A percentile compares a stretch with the other conserved stretches of the same genome.
Evolutionary conservation across 345 rosid genomes (phyloP).

Genomic region (Eutrema yunnanense): DNA sequence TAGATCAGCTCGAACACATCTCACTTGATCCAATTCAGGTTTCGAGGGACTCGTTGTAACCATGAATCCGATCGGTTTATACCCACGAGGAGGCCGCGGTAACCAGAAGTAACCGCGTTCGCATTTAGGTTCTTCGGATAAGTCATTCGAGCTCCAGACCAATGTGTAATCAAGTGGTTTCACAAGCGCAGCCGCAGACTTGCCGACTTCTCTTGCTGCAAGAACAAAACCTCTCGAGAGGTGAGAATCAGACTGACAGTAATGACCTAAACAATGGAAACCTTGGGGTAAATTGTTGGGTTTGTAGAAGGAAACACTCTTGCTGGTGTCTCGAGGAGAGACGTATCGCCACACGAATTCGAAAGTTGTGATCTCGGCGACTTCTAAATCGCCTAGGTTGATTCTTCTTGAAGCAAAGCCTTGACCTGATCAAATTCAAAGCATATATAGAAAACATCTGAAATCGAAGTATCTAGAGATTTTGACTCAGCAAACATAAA

Average conservation of each 20-base stretch:
- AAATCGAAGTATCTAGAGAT: background rate
- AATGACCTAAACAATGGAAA: slow-evolving; percentile 63
- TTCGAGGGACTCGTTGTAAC: slow-evolving; percentile 51
- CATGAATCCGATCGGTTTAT: slow-evolving; percentile 55
- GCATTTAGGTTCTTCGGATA: slow-evolving; percentile 20
- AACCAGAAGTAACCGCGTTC: slow-evolving; percentile 74
- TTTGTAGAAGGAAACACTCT: slow-evolving; percentile 56
- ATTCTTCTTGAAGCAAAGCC: slow-evolving; percentile 71
- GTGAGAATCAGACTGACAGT: slow-evolving; percentile 46
- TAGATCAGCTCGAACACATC: slow-evolving; percentile 72
- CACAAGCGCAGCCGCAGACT: slow-evolving; percentile 45
- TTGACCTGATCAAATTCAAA: slow-evolving; percentile 35
- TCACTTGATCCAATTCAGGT: slow-evolving; percentile 61
- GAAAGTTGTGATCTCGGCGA: slow-evolving; percentile 43
- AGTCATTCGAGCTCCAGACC: slow-evolving; percentile 71
- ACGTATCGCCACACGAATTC: slow-evolving; percentile 58
- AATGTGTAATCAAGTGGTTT: slow-evolving; percentile 61
- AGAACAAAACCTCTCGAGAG: slow-evolving; percentile 66
- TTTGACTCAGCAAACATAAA: too few species aligned
- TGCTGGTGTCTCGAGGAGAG: slow-evolving; percentile 23
- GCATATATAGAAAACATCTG: background rate
- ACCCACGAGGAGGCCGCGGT: slow-evolving; percentile 71
- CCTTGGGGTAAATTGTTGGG: slow-evolving; percentile 57
- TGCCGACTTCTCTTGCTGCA: slow-evolving; percentile 44
- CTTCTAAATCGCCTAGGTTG: slow-evolving; percentile 69